A percentile compares a stretch with the other conserved stretches of the same genome.
These are phyloP conservation scores for Neurospora crassa DNA, from an alignment of 2,329 filamentous ascomycete species.

Conservation along the genomic window DNA sequence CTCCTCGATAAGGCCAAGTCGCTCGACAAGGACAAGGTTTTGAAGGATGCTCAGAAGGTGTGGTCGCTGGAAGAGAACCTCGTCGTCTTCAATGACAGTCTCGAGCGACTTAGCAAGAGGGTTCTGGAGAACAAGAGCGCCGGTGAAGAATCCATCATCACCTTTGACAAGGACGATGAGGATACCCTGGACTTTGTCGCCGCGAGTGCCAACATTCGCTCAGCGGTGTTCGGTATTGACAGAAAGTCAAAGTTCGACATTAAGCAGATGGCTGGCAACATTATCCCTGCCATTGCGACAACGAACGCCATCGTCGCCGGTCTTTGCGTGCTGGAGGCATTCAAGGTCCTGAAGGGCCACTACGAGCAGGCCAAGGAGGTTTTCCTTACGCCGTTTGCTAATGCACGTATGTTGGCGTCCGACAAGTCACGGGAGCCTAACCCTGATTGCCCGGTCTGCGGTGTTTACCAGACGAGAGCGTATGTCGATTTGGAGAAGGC, in stretches of 20 bases:
- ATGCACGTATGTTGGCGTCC: constrained; percentile 48
- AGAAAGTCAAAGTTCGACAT: constrained; percentile 88
- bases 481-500: constrained; percentile 60
- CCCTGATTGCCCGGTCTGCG: constrained; percentile 74
- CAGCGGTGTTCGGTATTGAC: constrained; percentile 81
- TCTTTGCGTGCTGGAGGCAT: constrained; percentile 82
- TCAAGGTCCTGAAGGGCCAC: constrained; percentile 75
- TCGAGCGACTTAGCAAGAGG: constrained; percentile 66
- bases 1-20: constrained; percentile 40
- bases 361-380: constrained; percentile 68
- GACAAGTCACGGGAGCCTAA: constrained; percentile 57
- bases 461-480: constrained; percentile 58
- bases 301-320: constrained; percentile 95
- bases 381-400: constrained; percentile 64
- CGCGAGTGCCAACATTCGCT: constrained; percentile 81
- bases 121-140: constrained; percentile 53
- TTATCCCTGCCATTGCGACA: constrained; percentile 95
- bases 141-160: constrained; percentile 55
- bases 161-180: constrained; percentile 93
- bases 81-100: constrained; percentile 74
- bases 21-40: constrained; percentile 44
- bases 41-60: constrained; percentile 59
- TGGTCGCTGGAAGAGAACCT: constrained; percentile 85
- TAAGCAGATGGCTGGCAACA: constrained; percentile 99
- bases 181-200: constrained; percentile 94